A percentile compares a stretch with the other conserved stretches of the same genome.
phyloP scores from a whole-genome alignment of 148 eudicot species.

The Persicaria tinctoria region DNA sequence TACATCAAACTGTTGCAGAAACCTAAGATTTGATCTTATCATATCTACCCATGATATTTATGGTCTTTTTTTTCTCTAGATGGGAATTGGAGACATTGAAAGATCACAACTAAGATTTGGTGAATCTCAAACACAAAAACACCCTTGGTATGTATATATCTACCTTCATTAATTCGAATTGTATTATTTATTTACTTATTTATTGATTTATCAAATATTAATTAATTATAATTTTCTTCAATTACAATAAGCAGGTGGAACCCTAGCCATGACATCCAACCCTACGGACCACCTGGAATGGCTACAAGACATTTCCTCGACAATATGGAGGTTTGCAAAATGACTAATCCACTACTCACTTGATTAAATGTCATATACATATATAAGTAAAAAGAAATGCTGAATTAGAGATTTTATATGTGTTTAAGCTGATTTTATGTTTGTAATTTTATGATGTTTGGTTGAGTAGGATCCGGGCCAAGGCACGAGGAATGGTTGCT shows the following conservation, averaged over 20 bases:
- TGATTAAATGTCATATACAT: neutral
- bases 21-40: no score
- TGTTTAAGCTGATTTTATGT: neutral
- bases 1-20: no score
- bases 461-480: slow-evolving; percentile 16
- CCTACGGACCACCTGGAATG: slow-evolving; percentile 25
- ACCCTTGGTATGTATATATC: neutral
- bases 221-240: neutral
- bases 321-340: slow-evolving; percentile 24
- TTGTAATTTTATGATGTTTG: neutral
- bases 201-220: neutral
- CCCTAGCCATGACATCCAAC: slow-evolving; percentile 28
- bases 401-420: no score
- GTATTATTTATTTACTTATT: neutral
- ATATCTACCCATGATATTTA: neutral
- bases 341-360: neutral
- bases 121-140: slow-evolving; percentile 27
- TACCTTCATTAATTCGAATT: neutral
- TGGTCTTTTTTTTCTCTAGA: slow-evolving; percentile 22
- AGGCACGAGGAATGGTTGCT: slow-evolving; percentile 11
- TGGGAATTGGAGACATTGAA: slow-evolving; percentile 36
- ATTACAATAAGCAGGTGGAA: slow-evolving; percentile 34
- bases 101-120: slow-evolving; percentile 30
- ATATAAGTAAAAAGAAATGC: no score
- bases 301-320: slow-evolving; percentile 33